Base-by-base conservation (phyloP, 1,139 yeast genomes). In the Pichia sp. region DNA sequence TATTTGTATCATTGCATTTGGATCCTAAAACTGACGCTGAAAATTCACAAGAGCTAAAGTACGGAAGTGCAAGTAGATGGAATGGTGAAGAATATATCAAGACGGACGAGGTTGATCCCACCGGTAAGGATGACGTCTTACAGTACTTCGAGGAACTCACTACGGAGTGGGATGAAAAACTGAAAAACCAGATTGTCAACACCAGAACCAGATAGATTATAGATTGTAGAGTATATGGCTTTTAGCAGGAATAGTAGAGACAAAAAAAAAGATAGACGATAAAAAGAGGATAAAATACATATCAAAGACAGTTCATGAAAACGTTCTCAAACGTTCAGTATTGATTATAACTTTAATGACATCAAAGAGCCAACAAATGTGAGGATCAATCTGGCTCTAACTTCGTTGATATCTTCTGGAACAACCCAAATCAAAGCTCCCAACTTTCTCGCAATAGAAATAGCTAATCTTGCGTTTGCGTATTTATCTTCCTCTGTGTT, bases 401-500 rank as follows among this genome's bases (percentile, higher is more conserved):
- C 96, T 64, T 88, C 97, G 52, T 80, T 85, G 53, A 91, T 91
- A 66, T 91, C 99, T 62, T 91, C 99, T n/a, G 99, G 99, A 21
- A 91, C 96, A 52, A 91, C 72, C 96, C 97, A 91, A 53, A 91
- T 91, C 59, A 93, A 76, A 30, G 96, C 98, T 41, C 99, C 99
- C 50, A 91, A 67, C 62, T 93, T 91, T 72, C 99, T 83, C 25
- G 98, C 98, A 56, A 91, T 91, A 2, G 98, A 91, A 59, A 91
- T 91, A 21, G 98, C 98, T 60, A 91, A 74, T 65, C 84, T 84
- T 22, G 98, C 97, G 59, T 91, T 91, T 29, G 96, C 95, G 53
- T 86, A 85, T 56, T 72, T 75, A 51, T 87, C 94, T 46, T 87
- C 96, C 22, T 82, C 94, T 24, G 81, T 74, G 32, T 62, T 59